These are phyloP conservation scores for Triticum aestivum DNA, from an alignment of 176 grass and related monocot species.

Conservation along the genomic window DNA sequence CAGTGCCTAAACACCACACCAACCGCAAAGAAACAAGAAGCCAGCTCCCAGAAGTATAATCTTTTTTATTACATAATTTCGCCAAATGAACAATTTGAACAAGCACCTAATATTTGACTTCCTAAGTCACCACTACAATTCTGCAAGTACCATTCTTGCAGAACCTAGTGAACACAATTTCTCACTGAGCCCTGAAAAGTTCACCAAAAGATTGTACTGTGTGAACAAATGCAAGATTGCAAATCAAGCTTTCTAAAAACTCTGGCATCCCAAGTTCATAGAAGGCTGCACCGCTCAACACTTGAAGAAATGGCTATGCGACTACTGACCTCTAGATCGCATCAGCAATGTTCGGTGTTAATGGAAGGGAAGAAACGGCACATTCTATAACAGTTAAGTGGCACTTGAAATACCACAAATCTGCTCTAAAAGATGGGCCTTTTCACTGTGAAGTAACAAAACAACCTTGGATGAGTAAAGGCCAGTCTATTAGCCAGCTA, in stretches of 20 bases:
- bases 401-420: not conserved
- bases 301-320: not conserved
- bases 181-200: not conserved
- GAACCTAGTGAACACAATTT: not conserved
- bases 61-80: not conserved
- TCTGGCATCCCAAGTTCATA: not conserved
- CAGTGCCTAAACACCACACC: not conserved
- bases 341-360: not conserved
- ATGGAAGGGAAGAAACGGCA: not conserved
- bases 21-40: not conserved
- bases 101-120: not conserved
- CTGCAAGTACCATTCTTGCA: not conserved
- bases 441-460: not conserved
- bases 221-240: not conserved
- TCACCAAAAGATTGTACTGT: not conserved
- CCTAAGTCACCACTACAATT: not conserved
- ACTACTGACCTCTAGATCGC: not conserved
- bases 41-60: not conserved
- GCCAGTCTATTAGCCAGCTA: not conserved
- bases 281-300: not conserved
- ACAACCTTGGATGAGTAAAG: not conserved
- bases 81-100: not conserved
- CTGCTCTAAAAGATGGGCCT: not conserved
- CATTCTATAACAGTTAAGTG: not conserved
- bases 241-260: not conserved